These are phyloP conservation scores for Rhizopus stolonifer DNA, from an alignment of 371 early-diverging fungal genomes.

Conservation along the genomic window DNA sequence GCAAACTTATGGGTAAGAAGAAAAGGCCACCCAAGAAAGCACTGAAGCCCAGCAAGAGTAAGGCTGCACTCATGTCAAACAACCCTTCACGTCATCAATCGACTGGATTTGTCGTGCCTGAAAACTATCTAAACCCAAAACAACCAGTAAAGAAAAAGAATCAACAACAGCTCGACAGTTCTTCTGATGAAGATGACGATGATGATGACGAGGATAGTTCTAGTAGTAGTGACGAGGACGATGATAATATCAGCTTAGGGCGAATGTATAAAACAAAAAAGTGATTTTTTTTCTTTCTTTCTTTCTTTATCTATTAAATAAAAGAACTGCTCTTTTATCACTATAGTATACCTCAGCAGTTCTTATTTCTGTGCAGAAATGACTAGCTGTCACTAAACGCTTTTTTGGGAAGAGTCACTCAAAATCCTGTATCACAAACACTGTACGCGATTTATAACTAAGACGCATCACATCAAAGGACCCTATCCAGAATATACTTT, in stretches of 20 bases:
- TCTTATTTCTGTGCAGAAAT: too few relatives aligned
- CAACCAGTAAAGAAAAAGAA: background rate
- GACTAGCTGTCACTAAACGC: too few relatives aligned
- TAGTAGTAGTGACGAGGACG: constrained; percentile 20
- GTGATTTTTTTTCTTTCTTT: background rate
- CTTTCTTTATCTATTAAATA: too few relatives aligned
- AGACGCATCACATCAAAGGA: too few relatives aligned
- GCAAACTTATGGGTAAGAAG: constrained; percentile 17
- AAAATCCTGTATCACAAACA: too few relatives aligned
- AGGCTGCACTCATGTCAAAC: constrained; percentile 10
- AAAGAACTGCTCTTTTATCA: too few relatives aligned
- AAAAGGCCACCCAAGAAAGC: constrained; percentile 10
- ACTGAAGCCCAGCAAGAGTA: constrained; percentile 11
- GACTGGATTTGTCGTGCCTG: constrained; percentile 47
- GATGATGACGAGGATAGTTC: background rate
- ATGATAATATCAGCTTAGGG: constrained; percentile 34
- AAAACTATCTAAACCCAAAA: constrained; percentile 33
- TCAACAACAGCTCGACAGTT: constrained; percentile 11
- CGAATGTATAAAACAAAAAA: constrained; percentile 24
- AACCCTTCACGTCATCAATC: constrained; percentile 12
- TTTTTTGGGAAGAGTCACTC: too few relatives aligned
- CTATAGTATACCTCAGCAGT: too few relatives aligned
- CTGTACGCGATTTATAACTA: too few relatives aligned
- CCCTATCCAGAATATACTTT: too few relatives aligned
- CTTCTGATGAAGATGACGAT: constrained; percentile 20